Conservation (phyloP, 2,329 filamentous ascomycete species). For the Trichoderma polysporum region DNA sequence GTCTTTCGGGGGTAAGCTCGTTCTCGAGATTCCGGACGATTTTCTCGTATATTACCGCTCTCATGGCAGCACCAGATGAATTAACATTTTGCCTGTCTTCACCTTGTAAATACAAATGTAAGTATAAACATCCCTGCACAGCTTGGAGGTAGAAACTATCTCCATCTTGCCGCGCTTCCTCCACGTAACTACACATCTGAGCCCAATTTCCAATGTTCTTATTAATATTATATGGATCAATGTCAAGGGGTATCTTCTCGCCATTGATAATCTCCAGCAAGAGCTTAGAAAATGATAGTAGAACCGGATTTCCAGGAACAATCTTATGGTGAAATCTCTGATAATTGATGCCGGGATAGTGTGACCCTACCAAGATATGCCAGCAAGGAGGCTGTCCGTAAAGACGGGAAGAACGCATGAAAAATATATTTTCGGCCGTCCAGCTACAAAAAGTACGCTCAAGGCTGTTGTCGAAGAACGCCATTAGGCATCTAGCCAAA, state of each 20-base stretch:
- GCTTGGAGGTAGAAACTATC: constrained; percentile 19
- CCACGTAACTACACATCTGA: constrained; percentile 5
- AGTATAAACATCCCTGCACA: constrained; percentile 12
- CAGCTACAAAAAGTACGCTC: constrained; percentile 15
- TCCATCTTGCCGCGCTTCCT: constrained; percentile 10
- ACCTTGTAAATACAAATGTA: constrained; percentile 1
- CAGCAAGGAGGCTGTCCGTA: neutral
- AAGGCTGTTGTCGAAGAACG: constrained; percentile 14
- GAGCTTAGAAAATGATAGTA: constrained; percentile 18
- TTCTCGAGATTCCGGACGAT: constrained; percentile 16
- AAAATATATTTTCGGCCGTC: constrained; percentile 11
- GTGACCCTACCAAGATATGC: constrained; percentile 1
- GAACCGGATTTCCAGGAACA: constrained; percentile 11
- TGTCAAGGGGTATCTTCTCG: constrained; percentile 1
- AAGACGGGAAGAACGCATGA: neutral
- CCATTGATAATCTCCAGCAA: constrained; percentile 15
- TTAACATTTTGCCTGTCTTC: neutral
- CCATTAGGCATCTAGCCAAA: constrained; percentile 15
- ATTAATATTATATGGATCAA: neutral
- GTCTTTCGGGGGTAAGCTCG: constrained; percentile 5
- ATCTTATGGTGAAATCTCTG: neutral
- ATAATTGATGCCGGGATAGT: neutral
- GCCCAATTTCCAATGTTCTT: constrained; percentile 16
- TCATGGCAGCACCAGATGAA: neutral
- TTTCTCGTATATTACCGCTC: constrained; percentile 15